Evolutionary conservation across 1,139 yeast species (phyloP), one percentile per base, ranked within the genome.

Genomic region (Candida glucosophila): DNA sequence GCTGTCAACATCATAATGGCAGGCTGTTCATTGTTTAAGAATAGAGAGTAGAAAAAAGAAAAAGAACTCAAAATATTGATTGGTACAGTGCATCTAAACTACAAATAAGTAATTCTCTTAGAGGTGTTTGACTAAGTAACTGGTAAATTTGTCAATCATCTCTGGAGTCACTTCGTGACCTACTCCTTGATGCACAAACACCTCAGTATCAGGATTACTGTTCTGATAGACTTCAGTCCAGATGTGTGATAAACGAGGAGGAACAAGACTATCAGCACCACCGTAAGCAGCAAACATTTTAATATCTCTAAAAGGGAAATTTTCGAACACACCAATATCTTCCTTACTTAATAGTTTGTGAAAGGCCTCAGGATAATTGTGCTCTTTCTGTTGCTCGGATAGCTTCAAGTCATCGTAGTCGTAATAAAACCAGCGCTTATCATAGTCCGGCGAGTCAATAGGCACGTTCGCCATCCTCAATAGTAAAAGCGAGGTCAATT

Each of bases 401-500:
- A 63, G 46, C 1, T 41, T 42, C 26, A 64, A 43, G 33, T 62
- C 69, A n/a, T 47, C 42, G 35, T 62, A 64, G 23, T 43, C 40
- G 33, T 30, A 44, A 38, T 57, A 58, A 33, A 58, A 58, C 37
- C 41, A 47, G 31, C 49, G 53, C 31, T 44, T 54, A 26, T 43
- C 49, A 29, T 42, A 52, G 14, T 35, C 37, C 4, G 39, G 32
- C 7, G 43, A 39, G 8, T 37, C 34, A 19, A 30, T 15, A 5
- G 33, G 35, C 3, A 41, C 35, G 19, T 45, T 37, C 20, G 44
- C 40, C 30, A 64, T 42, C 29, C 77, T 43, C 35, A 58, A 63
- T 30, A 66, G 30, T 37, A 68, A 44, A 29, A 68, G 46, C 3
- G 70, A 49, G 4, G 68, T 43, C 32, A 68, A 43, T 28, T 68